Evolutionary conservation across 805 yeast genomes (phyloP).

Genomic region (Kodamaea fukazawae): DNA sequence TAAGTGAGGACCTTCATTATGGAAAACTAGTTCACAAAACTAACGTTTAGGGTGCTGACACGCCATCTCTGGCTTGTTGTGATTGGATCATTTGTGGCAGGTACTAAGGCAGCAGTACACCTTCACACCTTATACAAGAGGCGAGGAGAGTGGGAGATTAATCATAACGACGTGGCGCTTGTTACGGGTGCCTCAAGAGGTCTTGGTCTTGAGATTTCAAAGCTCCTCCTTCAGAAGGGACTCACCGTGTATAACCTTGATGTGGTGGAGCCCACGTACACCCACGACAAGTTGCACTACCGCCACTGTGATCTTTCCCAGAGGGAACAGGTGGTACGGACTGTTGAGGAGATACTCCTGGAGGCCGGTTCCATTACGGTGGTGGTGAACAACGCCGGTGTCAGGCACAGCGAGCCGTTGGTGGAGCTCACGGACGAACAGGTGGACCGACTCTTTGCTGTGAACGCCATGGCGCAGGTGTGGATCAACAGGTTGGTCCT

Average conservation of each 20-base stretch:
- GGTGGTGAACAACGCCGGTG: conserved; percentile 50
- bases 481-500: conserved; percentile 23
- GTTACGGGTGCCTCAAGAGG: conserved; percentile 55
- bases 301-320: conserved; percentile 24
- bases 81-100: background rate
- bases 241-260: conserved; percentile 33
- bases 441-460: conserved; percentile 24
- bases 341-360: conserved; percentile 13
- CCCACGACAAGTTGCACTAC: conserved; percentile 18
- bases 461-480: conserved; percentile 33
- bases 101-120: background rate
- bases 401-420: conserved; percentile 35
- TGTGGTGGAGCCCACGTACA: conserved; percentile 15
- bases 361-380: conserved; percentile 24
- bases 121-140: conserved; percentile 4
- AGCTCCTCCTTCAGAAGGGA: conserved; percentile 17
- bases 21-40: too few species aligned
- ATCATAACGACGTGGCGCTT: conserved; percentile 22
- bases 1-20: conserved; percentile 2
- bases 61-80: background rate
- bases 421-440: conserved; percentile 20
- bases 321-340: conserved; percentile 13
- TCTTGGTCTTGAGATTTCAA: conserved; percentile 43
- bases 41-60: conserved; percentile 2
- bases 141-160: conserved; percentile 8